These are phyloP conservation scores for Zygosaccharomyces lentus DNA, from an alignment of 805 yeast species.

Conservation along the genomic window DNA sequence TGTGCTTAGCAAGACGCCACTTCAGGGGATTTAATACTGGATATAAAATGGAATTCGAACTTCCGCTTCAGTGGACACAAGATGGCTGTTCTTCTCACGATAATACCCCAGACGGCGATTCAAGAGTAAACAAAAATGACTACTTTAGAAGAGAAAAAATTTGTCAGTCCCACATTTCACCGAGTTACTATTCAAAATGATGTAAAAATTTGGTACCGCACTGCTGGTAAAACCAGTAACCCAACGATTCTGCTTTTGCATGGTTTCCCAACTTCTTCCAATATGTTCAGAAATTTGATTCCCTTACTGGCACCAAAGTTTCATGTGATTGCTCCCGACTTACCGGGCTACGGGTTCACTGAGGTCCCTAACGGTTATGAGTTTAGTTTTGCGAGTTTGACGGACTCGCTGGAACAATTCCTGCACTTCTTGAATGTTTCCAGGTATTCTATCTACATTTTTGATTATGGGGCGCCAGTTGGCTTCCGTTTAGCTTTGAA, in stretches of 20 bases:
- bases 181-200: neutral
- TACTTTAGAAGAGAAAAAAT: no score
- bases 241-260: constrained; percentile 40
- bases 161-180: no score
- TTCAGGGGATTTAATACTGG: no score
- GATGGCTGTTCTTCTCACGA: no score
- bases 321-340: constrained; percentile 42
- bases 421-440: no score
- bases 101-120: no score
- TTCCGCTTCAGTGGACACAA: no score
- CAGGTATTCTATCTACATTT: constrained; percentile 37
- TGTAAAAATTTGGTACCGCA: constrained; percentile 38
- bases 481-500: constrained; percentile 39
- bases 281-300: constrained; percentile 38
- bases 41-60: no score
- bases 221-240: constrained; percentile 38
- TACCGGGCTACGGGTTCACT: constrained; percentile 42
- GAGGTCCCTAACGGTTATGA: constrained; percentile 28
- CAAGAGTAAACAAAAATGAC: no score
- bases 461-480: constrained; percentile 46
- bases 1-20: no score
- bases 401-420: constrained; percentile 34
- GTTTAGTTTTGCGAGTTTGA: constrained; percentile 34
- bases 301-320: constrained; percentile 36
- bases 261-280: constrained; percentile 45